Base-by-base conservation (phyloP, 352 stramenopile species). In the Aphanomyces stellatus region DNA sequence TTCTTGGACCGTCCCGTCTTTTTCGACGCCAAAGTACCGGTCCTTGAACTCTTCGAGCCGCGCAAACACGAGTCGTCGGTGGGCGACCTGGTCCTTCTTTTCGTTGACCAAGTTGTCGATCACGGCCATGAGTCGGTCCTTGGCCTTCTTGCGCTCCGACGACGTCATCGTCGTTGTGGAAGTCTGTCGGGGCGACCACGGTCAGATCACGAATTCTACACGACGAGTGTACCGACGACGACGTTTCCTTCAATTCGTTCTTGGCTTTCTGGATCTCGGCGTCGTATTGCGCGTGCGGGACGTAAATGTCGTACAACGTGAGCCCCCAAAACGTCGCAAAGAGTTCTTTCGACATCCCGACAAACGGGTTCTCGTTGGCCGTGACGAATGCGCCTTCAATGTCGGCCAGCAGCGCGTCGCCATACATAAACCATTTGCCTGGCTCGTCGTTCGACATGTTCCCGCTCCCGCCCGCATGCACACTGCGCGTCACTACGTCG, bases 311-410 rank as follows among this genome's bases (percentile, higher is more conserved):
- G 63, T 95, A 95, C 34, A 95, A 69, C 48, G 83, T 88, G 53
- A 96, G 71, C 11, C 78, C 83, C 88, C 88, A 96, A 65, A 96
- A 96, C 48, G 77, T 91, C 27, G 82, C 76, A 53, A 90, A 95
- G 40, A 95, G 67, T 24, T 91, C 83, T 40, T 79, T 82, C 28
- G 82, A 85, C 72, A 92, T 79, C 31, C 82, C 85, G 17, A 73
- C 76, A 59, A 91, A 90, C 2, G 80, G 75, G 42, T 81, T 74
- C 41, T 77, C 73, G 33, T 41, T 40, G 3, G 75, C 71, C n/a
- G 48, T 55, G 4, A 62, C 65, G 30, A 91, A 65, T 2, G 83
- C 81, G 1, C 71, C 31, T 4, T 63, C 72, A 15, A 94, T 69
- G 55, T 94, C 85, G n/a, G 78, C 69, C 22, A 91, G 56, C 6